Percentiles rank a stretch among this genome's conserved stretches.
phyloP scores from a whole-genome alignment of 352 stramenopile species.

The Globisporangium uncinulatum region DNA sequence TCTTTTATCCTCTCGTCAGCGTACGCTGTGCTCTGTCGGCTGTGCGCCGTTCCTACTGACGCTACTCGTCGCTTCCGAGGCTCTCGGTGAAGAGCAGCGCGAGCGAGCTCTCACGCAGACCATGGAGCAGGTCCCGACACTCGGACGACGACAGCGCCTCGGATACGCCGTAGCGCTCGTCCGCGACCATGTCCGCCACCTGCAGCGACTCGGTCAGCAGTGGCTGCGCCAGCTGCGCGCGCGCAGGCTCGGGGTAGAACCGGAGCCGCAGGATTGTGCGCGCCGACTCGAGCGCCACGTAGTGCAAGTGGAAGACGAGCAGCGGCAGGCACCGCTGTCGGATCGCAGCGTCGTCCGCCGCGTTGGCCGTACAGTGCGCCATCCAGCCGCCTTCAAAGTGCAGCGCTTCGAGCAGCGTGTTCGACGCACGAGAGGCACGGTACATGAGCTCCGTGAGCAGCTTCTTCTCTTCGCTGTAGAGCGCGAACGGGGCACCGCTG shows the following conservation, averaged over 20 bases:
- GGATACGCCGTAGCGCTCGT: slow-evolving; percentile 71
- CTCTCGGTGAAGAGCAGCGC: slow-evolving; percentile 50
- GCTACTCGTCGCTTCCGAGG: neutral
- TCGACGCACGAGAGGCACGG: slow-evolving; percentile 47
- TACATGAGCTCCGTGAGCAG: slow-evolving; percentile 74
- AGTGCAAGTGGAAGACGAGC: slow-evolving; percentile 71
- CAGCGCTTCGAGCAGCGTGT: slow-evolving; percentile 55
- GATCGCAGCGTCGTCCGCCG: slow-evolving; percentile 34
- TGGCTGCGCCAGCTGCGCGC: slow-evolving; percentile 46
- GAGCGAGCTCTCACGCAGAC: slow-evolving; percentile 64
- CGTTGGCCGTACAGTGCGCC: slow-evolving; percentile 35
- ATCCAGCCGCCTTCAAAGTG: slow-evolving; percentile 83
- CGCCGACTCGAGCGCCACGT: slow-evolving; percentile 71
- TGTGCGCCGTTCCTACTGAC: no score
- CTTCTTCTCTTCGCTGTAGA: slow-evolving; percentile 78
- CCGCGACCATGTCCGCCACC: slow-evolving; percentile 70
- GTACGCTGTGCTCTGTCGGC: neutral
- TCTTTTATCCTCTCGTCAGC: neutral
- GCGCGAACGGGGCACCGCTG: slow-evolving; percentile 10
- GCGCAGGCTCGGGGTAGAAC: slow-evolving; percentile 52
- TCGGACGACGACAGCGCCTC: slow-evolving; percentile 53
- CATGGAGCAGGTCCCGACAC: slow-evolving; percentile 57
- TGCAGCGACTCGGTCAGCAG: slow-evolving; percentile 71
- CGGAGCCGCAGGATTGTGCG: slow-evolving; percentile 64
- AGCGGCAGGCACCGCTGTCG: slow-evolving; percentile 56